Evolutionary conservation across 2,329 filamentous ascomycete species (phyloP), one percentile per base, ranked within the genome.

Genomic region (Neonectria coccinea): DNA sequence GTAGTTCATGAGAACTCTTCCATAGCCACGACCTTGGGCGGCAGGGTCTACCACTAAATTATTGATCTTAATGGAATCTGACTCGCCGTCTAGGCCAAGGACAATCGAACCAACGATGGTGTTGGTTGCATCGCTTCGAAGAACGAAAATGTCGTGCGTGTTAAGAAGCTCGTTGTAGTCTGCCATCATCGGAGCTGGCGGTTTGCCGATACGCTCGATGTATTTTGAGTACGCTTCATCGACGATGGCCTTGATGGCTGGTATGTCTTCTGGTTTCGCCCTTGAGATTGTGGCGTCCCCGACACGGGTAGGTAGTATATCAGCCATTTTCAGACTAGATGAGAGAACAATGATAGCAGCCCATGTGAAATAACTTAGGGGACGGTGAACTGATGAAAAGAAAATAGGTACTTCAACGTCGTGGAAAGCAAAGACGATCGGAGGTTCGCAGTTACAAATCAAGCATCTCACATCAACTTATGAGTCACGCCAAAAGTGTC

Each of bases 151-250:
- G 9, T 72, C 60, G n/a, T 66, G 61, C 0, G 62, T 68, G 6
- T 66, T n/a, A 4, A 81, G 62, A 12, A 80, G 66, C 4, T 67
- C 27, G 6, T 25, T 3, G 47, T 79, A 80, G 62, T 81, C 70
- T n/a, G 71, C 66, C 2, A 63, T 70, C 79, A 81, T 80, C 1
- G 79, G 78, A 0, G 77, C 79, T 1, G 79, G 79, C 0, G 70
- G 69, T 47, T 74, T 76, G 5, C 77, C 77, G 54, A 79, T 78
- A 4, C 76, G 76, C 12, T 76, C 67, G 29, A 77, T 73, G 62
- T 78, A 79, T 52, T 77, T 80, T 5, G 72, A 62, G 61, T 78
- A 78, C 36, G 77, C 77, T 18, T 67, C 66, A 11, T 68, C 66
- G 45, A 77, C 72, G 45, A 79, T 77, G 11, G 55, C 33, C 50